phyloP scores from a whole-genome alignment of 768 basidiomycete species.

The Calocera viscosa region DNA sequence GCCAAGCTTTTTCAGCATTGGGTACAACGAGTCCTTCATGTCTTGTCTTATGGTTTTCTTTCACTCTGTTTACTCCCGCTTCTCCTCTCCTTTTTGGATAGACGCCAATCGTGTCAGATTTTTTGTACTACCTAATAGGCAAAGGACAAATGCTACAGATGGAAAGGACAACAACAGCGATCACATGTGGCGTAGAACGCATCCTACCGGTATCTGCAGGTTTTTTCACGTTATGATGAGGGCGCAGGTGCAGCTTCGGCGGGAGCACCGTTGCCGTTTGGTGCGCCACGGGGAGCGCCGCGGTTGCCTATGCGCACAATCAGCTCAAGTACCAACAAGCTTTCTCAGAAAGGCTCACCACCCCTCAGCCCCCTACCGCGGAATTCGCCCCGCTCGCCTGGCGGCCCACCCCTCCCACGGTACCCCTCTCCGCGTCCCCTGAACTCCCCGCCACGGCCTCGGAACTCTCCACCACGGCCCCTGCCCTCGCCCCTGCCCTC shows the following conservation, averaged over 20 bases:
- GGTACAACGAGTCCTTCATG: not conserved
- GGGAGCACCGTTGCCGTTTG: not conserved
- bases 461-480: not conserved
- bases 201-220: not conserved
- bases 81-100: not conserved
- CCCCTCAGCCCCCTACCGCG: conserved; percentile 1
- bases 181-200: not conserved
- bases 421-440: not conserved
- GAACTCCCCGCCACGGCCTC: not conserved
- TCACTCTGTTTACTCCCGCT: not conserved
- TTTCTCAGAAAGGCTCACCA: not conserved
- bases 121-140: conserved; percentile 7
- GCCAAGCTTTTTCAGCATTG: not conserved
- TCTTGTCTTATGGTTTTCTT: not conserved
- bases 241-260: not conserved
- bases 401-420: not conserved
- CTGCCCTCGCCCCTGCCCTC: not conserved
- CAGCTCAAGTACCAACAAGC: not conserved
- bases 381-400: not conserved
- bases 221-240: not conserved
- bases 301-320: not conserved
- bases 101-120: conserved; percentile 5
- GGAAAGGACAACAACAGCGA: conserved; percentile 9
- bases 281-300: not conserved
- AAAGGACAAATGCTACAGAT: conserved; percentile 9